Conservation (phyloP, 2,329 filamentous ascomycete species). For the Truncatella angustata region DNA sequence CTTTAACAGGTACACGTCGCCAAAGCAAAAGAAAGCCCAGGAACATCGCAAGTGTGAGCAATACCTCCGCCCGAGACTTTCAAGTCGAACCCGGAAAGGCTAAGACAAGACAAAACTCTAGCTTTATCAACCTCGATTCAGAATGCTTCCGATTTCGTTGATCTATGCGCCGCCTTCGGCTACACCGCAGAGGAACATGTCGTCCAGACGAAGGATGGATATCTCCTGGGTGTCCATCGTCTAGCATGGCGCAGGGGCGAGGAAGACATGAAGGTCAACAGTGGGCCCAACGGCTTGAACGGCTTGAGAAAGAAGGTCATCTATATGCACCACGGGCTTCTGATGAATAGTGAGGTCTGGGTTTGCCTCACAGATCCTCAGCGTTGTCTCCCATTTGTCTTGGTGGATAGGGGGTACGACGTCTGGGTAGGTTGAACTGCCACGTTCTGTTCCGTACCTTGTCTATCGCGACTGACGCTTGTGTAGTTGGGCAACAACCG, state of each 20-base stretch:
- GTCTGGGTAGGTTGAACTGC: slow-evolving; percentile 69
- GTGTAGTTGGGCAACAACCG: slow-evolving; percentile 87
- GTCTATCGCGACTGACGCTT: too few relatives aligned
- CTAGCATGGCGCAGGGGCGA: slow-evolving; percentile 81
- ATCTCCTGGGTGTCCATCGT: slow-evolving; percentile 84
- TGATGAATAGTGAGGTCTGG: slow-evolving; percentile 99
- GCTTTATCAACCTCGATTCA: slow-evolving; percentile 74
- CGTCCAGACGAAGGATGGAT: slow-evolving; percentile 91
- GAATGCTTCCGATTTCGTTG: slow-evolving; percentile 86
- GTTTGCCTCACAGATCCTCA: slow-evolving; percentile 86
- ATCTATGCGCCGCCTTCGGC: slow-evolving; percentile 87
- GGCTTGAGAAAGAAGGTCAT: slow-evolving; percentile 79
- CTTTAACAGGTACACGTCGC: slow-evolving; percentile 76
- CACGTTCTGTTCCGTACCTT: too few relatives aligned
- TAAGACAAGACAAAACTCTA: slow-evolving; percentile 23
- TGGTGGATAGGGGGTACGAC: slow-evolving; percentile 90
- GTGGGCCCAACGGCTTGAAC: slow-evolving; percentile 60
- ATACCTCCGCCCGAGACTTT: too few relatives aligned
- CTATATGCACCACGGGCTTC: slow-evolving; percentile 90
- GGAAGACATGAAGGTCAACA: slow-evolving; percentile 75
- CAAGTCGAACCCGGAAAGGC: neutral
- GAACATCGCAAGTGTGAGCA: slow-evolving; percentile 62
- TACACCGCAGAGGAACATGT: slow-evolving; percentile 97
- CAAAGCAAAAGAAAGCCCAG: slow-evolving; percentile 65
- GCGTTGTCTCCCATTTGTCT: slow-evolving; percentile 80